phyloP scores from a whole-genome alignment of 371 early-diverging fungal genomes.

The Mucor racemosus region DNA sequence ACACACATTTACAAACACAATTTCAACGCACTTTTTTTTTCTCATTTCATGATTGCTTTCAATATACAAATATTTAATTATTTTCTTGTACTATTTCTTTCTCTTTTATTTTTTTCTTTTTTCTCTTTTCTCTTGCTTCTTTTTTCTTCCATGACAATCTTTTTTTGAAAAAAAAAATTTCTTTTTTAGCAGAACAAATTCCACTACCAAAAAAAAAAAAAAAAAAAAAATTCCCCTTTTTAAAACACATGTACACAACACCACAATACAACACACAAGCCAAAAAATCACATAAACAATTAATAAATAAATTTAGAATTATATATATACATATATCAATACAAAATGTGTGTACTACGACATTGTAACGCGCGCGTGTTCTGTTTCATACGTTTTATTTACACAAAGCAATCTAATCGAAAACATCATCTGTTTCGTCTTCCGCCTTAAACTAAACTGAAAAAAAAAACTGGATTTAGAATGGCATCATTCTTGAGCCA shows the following conservation, averaged over 20 bases:
- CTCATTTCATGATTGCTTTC: slow-evolving; percentile 7
- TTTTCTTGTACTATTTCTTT: background rate
- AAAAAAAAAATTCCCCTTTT: background rate
- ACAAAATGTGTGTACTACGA: background rate
- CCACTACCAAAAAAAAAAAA: background rate
- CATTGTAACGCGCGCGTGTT: no score
- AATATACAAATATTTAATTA: slow-evolving; percentile 6
- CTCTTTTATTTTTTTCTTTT: slow-evolving; percentile 11
- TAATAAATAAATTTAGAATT: slow-evolving; percentile 1
- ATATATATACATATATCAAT: background rate
- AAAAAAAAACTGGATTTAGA: background rate
- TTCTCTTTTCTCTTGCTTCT: background rate
- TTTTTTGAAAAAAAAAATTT: slow-evolving; percentile 4
- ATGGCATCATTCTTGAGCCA: background rate
- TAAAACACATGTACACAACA: background rate
- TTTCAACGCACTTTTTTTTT: background rate
- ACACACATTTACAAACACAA: background rate
- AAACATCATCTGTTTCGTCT: background rate
- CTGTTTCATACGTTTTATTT: no score
- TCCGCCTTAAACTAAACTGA: background rate
- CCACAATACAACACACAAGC: background rate
- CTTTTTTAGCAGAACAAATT: background rate
- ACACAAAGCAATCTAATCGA: no score
- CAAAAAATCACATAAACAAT: background rate
- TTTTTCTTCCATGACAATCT: slow-evolving; percentile 6